Evolutionary conservation across 2,329 filamentous ascomycete genomes (phyloP).

Genomic region (Pseudopyricularia cyperi): DNA sequence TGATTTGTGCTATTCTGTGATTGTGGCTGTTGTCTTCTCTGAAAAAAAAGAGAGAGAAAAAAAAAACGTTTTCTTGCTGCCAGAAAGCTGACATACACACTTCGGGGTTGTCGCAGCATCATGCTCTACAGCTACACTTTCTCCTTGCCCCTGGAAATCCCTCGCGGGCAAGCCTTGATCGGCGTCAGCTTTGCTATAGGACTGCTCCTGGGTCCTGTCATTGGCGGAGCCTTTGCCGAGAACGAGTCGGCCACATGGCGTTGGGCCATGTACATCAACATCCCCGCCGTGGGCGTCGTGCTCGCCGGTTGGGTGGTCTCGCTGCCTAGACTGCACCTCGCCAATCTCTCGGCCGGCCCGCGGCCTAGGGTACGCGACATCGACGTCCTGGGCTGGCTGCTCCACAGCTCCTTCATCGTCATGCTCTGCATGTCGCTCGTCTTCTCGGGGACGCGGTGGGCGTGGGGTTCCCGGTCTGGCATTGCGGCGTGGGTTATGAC

Average conservation of each 20-base stretch:
- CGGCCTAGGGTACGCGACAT: slow-evolving; percentile 9
- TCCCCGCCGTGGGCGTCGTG: slow-evolving; percentile 24
- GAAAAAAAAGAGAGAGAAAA: not conserved
- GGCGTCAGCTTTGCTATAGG: not conserved
- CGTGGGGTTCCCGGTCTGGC: slow-evolving; percentile 29
- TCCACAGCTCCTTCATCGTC: slow-evolving; percentile 18
- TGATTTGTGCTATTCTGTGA: not conserved
- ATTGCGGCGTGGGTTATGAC: slow-evolving; percentile 34
- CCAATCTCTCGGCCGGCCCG: not conserved
- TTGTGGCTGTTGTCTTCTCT: not conserved
- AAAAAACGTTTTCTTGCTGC: too few relatives aligned
- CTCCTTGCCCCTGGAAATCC: not conserved
- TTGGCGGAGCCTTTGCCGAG: not conserved
- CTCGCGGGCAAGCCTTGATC: not conserved
- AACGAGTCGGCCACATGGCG: not conserved
- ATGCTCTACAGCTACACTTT: not conserved
- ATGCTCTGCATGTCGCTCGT: slow-evolving; percentile 31
- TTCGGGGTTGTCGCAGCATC: not conserved
- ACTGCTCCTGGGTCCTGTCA: not conserved
- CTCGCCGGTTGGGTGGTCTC: slow-evolving; percentile 29
- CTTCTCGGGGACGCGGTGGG: slow-evolving; percentile 35
- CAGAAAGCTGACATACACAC: not conserved
- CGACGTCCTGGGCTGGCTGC: slow-evolving; percentile 17
- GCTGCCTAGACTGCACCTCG: slow-evolving; percentile 17
- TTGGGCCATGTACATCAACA: slow-evolving; percentile 37